Evolutionary conservation across 108 stramenopile genomes (phyloP).

Genomic region (Poteriospumella lacustris): DNA sequence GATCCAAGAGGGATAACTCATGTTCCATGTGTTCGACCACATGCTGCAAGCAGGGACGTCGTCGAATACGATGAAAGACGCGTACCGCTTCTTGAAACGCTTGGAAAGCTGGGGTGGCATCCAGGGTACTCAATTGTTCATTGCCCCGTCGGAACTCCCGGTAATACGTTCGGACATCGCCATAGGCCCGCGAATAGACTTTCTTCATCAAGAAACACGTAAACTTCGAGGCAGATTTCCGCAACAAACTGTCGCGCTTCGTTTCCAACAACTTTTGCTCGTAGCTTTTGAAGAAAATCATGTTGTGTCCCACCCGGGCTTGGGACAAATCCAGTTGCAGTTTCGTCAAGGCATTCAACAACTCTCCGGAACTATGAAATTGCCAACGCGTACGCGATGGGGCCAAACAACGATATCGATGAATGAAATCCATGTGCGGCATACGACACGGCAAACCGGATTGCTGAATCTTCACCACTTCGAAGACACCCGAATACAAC

Average conservation of each 20-base stretch:
- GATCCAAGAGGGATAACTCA: not conserved
- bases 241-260: not conserved
- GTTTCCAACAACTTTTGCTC: not conserved
- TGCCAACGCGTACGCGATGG: not conserved
- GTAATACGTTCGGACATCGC: not conserved
- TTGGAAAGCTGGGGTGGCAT: not conserved
- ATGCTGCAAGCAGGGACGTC: not conserved
- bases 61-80: not conserved
- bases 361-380: not conserved
- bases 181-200: not conserved
- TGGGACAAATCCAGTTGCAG: not conserved
- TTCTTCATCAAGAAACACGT: not conserved
- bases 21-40: not conserved
- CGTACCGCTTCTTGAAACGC: not conserved
- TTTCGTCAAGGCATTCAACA: not conserved
- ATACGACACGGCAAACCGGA: slow-evolving; percentile 24
- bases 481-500: slow-evolving; percentile 23
- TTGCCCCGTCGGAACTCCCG: not conserved
- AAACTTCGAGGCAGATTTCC: not conserved
- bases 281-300: not conserved
- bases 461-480: slow-evolving; percentile 26
- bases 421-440: not conserved
- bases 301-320: not conserved
- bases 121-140: not conserved
- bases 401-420: not conserved